These are phyloP conservation scores for Globisporangium spinosum DNA, from an alignment of 352 stramenopile genomes.

Conservation along the genomic window DNA sequence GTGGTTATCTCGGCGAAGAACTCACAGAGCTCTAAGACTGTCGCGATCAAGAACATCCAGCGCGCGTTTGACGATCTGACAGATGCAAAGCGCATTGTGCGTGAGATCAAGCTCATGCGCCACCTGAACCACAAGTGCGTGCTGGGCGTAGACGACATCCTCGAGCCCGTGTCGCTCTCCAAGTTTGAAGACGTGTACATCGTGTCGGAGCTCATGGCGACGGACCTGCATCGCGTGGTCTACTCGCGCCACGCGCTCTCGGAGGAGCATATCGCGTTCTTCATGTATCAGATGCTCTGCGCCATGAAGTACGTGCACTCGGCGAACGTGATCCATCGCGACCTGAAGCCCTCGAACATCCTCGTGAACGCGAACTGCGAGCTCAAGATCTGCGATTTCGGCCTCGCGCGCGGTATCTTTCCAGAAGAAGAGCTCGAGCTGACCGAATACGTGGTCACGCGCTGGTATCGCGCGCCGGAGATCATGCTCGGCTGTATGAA, in stretches of 20 bases:
- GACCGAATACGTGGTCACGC: constrained; percentile 89
- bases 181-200: constrained; percentile 91
- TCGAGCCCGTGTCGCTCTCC: constrained; percentile 53
- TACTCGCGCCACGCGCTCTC: constrained; percentile 83
- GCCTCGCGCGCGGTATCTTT: constrained; percentile 78
- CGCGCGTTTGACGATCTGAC: constrained; percentile 96
- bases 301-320: constrained; percentile 93
- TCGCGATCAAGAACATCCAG: constrained; percentile 94
- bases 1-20: constrained; percentile 85
- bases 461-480: neutral
- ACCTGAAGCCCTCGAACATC: constrained; percentile 98
- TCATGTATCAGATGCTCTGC: constrained; percentile 90
- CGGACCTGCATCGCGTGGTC: constrained; percentile 88
- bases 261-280: constrained; percentile 87
- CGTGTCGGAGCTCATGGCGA: constrained; percentile 89
- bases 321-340: constrained; percentile 92
- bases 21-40: constrained; percentile 33
- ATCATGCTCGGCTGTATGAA: constrained; percentile 72
- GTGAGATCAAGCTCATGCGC: constrained; percentile 94
- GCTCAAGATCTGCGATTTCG: constrained; percentile 92
- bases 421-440: constrained; percentile 30
- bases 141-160: constrained; percentile 73
- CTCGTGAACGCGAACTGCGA: constrained; percentile 93
- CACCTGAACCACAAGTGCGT: constrained; percentile 91
- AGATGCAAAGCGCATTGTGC: constrained; percentile 98